phyloP scores from a whole-genome alignment of 2,329 filamentous ascomycete genomes.

The Fusarium subtropicale region DNA sequence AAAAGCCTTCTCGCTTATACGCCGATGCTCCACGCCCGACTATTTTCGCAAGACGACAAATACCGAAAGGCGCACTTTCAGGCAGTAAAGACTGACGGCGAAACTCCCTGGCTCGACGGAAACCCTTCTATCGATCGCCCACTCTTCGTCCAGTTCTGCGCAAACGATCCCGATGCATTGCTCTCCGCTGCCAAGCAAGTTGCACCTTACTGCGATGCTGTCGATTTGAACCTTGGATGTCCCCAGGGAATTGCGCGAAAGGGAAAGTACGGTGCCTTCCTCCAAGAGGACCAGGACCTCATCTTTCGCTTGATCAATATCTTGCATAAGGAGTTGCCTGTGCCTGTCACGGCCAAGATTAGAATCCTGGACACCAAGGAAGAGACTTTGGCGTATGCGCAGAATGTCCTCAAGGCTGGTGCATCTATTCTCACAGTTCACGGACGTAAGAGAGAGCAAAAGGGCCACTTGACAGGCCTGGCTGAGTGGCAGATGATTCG shows the following conservation, averaged over 20 bases:
- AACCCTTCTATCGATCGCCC: slow-evolving; percentile 87
- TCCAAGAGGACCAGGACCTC: slow-evolving; percentile 91
- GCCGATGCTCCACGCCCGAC: slow-evolving; percentile 94
- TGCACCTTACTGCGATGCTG: slow-evolving; percentile 90
- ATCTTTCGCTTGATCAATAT: slow-evolving; percentile 85
- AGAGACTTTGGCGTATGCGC: slow-evolving; percentile 87
- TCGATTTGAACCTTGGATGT: slow-evolving; percentile 95
- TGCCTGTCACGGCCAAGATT: slow-evolving; percentile 96
- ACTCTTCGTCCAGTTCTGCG: slow-evolving; percentile 96
- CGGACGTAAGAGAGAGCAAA: slow-evolving; percentile 88
- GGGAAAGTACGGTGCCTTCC: slow-evolving; percentile 91
- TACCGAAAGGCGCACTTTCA: slow-evolving; percentile 88
- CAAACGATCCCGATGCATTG: slow-evolving; percentile 84
- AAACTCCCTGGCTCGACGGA: slow-evolving; percentile 78
- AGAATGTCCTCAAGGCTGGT: slow-evolving; percentile 85
- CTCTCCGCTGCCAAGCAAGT: slow-evolving; percentile 82
- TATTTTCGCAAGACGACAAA: slow-evolving; percentile 80
- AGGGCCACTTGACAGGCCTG: slow-evolving; percentile 92
- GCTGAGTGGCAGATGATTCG: slow-evolving; percentile 92
- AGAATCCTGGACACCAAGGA: slow-evolving; percentile 88
- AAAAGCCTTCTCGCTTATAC: slow-evolving; percentile 84
- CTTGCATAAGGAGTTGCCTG: slow-evolving; percentile 79
- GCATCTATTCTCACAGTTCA: slow-evolving; percentile 96
- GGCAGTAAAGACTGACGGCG: slow-evolving; percentile 59
- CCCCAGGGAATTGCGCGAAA: slow-evolving; percentile 94